Conservation (phyloP, 2,329 filamentous ascomycete genomes). For the Pseudogymnoascus sp. region DNA sequence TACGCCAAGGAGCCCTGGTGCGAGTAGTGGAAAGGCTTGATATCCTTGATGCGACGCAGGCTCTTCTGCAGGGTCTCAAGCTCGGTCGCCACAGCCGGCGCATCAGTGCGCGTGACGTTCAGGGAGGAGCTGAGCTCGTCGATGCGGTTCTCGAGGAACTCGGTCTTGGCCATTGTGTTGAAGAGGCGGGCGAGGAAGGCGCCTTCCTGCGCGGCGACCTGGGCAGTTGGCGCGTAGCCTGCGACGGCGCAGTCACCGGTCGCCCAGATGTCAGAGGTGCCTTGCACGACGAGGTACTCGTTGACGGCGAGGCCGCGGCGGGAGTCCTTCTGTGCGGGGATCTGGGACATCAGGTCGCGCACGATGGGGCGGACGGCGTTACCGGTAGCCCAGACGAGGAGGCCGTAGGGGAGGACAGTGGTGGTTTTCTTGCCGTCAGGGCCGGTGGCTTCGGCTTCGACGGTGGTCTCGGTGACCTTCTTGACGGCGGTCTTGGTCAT, state of each 20-base stretch:
- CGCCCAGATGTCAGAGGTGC: slow-evolving; percentile 94
- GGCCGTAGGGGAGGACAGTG: slow-evolving; percentile 81
- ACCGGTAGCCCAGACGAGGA: slow-evolving; percentile 96
- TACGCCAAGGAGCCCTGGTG: slow-evolving; percentile 96
- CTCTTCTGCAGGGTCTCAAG: slow-evolving; percentile 84
- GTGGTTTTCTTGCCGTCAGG: slow-evolving; percentile 77
- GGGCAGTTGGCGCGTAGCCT: slow-evolving; percentile 93
- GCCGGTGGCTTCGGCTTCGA: slow-evolving; percentile 77
- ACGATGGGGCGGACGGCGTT: slow-evolving; percentile 87
- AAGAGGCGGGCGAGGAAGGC: slow-evolving; percentile 90
- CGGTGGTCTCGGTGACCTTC: slow-evolving; percentile 83
- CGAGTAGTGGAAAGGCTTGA: slow-evolving; percentile 96
- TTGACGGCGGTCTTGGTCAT: slow-evolving; percentile 99
- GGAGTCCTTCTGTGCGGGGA: slow-evolving; percentile 91
- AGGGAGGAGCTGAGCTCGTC: slow-evolving; percentile 54
- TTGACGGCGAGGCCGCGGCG: slow-evolving; percentile 92
- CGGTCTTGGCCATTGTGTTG: slow-evolving; percentile 97
- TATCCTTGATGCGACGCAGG: slow-evolving; percentile 80
- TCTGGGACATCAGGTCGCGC: slow-evolving; percentile 82
- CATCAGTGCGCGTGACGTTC: slow-evolving; percentile 52
- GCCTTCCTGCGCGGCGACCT: slow-evolving; percentile 93
- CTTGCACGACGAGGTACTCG: slow-evolving; percentile 97
- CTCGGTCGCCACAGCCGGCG: slow-evolving; percentile 59
- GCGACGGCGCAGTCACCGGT: slow-evolving; percentile 95
- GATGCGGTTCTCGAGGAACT: slow-evolving; percentile 69